Conservation (phyloP, 2,329 filamentous ascomycete genomes). For the Periconia sp. region DNA sequence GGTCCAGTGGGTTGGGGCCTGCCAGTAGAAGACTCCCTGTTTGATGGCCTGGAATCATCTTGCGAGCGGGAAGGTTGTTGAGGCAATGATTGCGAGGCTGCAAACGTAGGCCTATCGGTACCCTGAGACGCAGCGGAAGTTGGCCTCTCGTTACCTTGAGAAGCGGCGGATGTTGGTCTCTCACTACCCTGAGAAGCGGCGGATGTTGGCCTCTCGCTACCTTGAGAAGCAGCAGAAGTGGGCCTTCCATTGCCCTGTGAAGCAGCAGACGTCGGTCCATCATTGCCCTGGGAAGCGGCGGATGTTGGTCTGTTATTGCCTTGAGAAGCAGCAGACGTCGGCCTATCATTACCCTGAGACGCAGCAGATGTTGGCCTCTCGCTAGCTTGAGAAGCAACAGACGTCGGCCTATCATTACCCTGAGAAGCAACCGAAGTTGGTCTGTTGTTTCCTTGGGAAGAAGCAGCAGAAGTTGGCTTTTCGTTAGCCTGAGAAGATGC, state of each 20-base stretch:
- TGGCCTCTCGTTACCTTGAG: no score
- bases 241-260: no score
- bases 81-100: neutral
- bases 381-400: no score
- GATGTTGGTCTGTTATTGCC: neutral
- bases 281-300: neutral
- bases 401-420: no score
- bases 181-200: no score
- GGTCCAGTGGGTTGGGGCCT: neutral
- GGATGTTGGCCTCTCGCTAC: no score
- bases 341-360: no score
- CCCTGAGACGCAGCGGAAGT: neutral
- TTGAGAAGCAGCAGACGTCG: neutral
- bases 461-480: neutral
- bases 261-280: neutral
- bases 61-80: neutral
- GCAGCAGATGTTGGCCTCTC: no score
- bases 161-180: no score
- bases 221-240: no score
- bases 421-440: no score
- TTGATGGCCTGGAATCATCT: neutral
- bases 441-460: neutral
- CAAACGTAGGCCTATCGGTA: neutral
- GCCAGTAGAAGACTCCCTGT: neutral
- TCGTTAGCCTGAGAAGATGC: neutral